A percentile compares a stretch with the other conserved stretches of the same genome.
phyloP scores from a whole-genome alignment of 2,329 filamentous ascomycete species.

The Epichloe gansuensis region DNA sequence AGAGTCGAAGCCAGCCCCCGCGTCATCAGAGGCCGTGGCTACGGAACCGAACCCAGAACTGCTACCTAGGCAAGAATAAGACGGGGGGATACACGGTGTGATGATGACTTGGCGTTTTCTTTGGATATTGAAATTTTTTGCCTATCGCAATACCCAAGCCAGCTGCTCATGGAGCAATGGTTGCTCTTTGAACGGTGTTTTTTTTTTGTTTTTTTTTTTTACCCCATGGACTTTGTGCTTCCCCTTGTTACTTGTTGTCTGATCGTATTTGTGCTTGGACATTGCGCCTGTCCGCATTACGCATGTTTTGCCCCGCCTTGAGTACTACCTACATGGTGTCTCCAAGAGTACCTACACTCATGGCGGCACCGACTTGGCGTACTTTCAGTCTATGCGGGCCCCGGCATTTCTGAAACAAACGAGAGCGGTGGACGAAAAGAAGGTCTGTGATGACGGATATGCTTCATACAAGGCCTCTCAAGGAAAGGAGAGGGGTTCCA shows the following conservation, averaged over 20 bases:
- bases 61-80: not conserved
- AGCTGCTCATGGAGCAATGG: not conserved
- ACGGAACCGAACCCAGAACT: not conserved
- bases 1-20: not conserved
- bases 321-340: too few relatives aligned
- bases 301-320: not conserved
- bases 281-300: not conserved
- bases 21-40: not conserved
- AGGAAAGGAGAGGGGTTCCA: not conserved
- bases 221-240: not conserved
- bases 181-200: not conserved
- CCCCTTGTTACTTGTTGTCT: not conserved
- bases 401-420: not conserved
- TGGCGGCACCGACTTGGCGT: too few relatives aligned
- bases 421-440: not conserved
- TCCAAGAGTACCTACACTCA: too few relatives aligned
- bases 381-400: not conserved
- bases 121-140: not conserved
- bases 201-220: not conserved
- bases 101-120: not conserved
- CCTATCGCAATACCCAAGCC: not conserved
- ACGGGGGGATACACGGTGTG: not conserved
- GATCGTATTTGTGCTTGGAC: not conserved
- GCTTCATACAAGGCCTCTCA: not conserved
- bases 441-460: not conserved